phyloP scores from a whole-genome alignment of 108 stramenopile species.

The Skeletonema grethae region DNA sequence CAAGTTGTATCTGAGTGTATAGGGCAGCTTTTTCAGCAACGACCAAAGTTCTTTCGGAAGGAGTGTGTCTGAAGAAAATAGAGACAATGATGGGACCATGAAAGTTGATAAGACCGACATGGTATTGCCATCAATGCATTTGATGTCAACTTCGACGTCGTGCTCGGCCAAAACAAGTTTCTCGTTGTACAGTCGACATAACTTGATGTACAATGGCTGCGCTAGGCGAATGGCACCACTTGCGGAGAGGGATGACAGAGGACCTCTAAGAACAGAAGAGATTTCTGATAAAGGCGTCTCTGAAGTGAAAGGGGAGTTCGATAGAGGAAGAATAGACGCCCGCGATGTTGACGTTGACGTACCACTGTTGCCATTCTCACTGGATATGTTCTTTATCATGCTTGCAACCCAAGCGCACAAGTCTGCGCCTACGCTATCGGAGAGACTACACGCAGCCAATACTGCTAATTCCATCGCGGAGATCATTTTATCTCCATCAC shows the following conservation, averaged over 20 bases:
- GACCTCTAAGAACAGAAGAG: slow-evolving; percentile 25
- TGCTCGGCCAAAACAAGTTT: neutral
- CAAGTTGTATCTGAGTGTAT: slow-evolving; percentile 65
- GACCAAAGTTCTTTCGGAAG: slow-evolving; percentile 75
- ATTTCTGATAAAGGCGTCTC: slow-evolving; percentile 28
- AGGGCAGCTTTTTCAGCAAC: slow-evolving; percentile 62
- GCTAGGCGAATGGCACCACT: slow-evolving; percentile 61
- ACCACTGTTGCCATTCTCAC: neutral
- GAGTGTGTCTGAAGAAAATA: slow-evolving; percentile 71
- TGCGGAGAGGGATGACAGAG: slow-evolving; percentile 29
- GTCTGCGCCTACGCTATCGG: slow-evolving; percentile 34
- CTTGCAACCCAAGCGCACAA: slow-evolving; percentile 32
- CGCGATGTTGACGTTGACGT: neutral
- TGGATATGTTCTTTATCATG: slow-evolving; percentile 9
- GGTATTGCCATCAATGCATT: slow-evolving; percentile 32
- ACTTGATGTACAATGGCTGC: slow-evolving; percentile 59
- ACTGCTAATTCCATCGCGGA: slow-evolving; percentile 26
- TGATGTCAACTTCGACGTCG: slow-evolving; percentile 21
- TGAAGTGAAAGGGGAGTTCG: neutral
- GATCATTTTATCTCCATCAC: slow-evolving; percentile 11
- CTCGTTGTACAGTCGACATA: slow-evolving; percentile 56
- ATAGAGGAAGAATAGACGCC: neutral
- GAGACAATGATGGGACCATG: slow-evolving; percentile 69
- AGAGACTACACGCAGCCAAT: slow-evolving; percentile 37
- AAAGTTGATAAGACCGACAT: slow-evolving; percentile 51